These are phyloP conservation scores for Rhododendron simsii DNA, from an alignment of 148 eudicot species.

Conservation along the genomic window DNA sequence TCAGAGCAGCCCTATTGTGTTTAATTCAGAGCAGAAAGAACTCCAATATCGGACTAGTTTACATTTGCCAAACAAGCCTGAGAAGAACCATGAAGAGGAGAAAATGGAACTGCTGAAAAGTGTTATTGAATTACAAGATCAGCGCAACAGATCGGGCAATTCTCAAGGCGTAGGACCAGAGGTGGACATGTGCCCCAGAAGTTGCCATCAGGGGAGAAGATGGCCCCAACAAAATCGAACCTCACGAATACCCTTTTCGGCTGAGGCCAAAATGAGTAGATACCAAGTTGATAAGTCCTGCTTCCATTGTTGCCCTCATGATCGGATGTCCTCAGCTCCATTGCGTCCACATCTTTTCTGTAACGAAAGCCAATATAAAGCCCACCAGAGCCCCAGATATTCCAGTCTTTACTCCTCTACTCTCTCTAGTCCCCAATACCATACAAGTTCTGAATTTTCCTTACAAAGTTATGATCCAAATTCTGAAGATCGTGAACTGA, in stretches of 20 bases:
- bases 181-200: slow-evolving; percentile 24
- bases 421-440: slow-evolving; percentile 31
- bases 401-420: slow-evolving; percentile 27
- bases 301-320: slow-evolving; percentile 37
- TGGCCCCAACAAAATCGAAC: slow-evolving; percentile 22
- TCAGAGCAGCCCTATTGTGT: too few relatives aligned
- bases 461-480: slow-evolving; percentile 26
- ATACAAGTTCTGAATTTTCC: slow-evolving; percentile 31
- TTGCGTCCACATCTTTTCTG: slow-evolving; percentile 30
- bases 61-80: slow-evolving; percentile 24
- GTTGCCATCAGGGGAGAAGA: slow-evolving; percentile 23
- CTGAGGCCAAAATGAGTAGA: slow-evolving; percentile 37
- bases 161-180: slow-evolving; percentile 27
- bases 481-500: slow-evolving; percentile 33
- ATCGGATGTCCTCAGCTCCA: slow-evolving; percentile 46
- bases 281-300: slow-evolving; percentile 31
- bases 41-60: slow-evolving; percentile 17
- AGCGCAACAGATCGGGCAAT: slow-evolving; percentile 29
- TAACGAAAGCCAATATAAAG: slow-evolving; percentile 22
- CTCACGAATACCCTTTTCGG: slow-evolving; percentile 49
- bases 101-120: slow-evolving; percentile 29
- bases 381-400: slow-evolving; percentile 19
- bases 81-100: slow-evolving; percentile 30
- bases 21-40: background rate
- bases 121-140: slow-evolving; percentile 38